Evolutionary conservation across 2,329 filamentous ascomycete genomes (phyloP).

Genomic region (Dactylellina sp.): DNA sequence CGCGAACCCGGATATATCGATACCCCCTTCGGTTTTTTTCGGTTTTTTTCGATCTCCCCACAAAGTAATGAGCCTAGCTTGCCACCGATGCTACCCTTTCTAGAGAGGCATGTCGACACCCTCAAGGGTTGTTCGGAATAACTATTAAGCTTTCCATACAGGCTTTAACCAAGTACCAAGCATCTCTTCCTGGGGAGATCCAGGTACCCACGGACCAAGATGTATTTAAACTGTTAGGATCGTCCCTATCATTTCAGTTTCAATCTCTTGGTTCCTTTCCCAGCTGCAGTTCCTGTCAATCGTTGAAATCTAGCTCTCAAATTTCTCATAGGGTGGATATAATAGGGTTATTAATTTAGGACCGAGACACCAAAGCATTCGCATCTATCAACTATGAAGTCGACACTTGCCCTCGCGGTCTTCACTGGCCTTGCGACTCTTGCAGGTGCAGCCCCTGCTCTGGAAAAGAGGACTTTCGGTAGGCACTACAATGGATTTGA

Average conservation of each 20-base stretch:
- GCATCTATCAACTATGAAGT: slow-evolving; percentile 31
- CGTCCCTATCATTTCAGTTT: slow-evolving; percentile 10
- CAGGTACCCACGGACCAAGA: slow-evolving; percentile 21
- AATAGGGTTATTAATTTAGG: not conserved
- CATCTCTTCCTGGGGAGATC: slow-evolving; percentile 21
- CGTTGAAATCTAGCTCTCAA: slow-evolving; percentile 5
- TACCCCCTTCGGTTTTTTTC: no score
- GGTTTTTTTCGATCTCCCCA: slow-evolving; percentile 27
- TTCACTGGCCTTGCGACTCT: slow-evolving; percentile 47
- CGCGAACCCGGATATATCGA: slow-evolving; percentile 8
- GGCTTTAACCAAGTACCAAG: slow-evolving; percentile 21
- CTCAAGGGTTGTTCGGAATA: slow-evolving; percentile 45
- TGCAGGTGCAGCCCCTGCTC: slow-evolving; percentile 27
- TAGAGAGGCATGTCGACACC: slow-evolving; percentile 14
- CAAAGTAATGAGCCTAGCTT: not conserved
- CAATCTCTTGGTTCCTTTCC: slow-evolving; percentile 8
- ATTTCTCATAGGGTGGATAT: not conserved
- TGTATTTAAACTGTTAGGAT: slow-evolving; percentile 34
- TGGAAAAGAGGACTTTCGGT: slow-evolving; percentile 47
- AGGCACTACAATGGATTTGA: slow-evolving; percentile 58
- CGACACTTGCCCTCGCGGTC: slow-evolving; percentile 42
- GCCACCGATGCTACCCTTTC: not conserved
- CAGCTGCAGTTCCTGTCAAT: slow-evolving; percentile 9
- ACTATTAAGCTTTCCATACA: slow-evolving; percentile 49
- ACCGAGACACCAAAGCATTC: not conserved